A percentile compares a stretch with the other conserved stretches of the same genome.
phyloP scores from a whole-genome alignment of 371 early-diverging fungal genomes.

The Apophysomyces elegans region DNA sequence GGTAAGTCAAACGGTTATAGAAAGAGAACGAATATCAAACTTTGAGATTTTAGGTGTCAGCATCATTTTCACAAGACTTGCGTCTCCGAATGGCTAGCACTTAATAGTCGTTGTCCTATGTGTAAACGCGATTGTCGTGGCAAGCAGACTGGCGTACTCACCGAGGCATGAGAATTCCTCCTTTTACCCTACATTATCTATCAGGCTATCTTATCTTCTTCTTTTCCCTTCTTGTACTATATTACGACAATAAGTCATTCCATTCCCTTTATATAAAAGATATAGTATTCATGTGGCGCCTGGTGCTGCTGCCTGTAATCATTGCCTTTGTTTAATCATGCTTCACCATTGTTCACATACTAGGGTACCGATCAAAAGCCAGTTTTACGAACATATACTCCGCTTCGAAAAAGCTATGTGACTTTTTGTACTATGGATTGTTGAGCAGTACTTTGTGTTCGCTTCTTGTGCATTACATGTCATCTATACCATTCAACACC shows the following conservation, averaged over 20 bases:
- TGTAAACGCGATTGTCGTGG: slow-evolving; percentile 36
- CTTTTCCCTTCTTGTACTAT: slow-evolving; percentile 3
- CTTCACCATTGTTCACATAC: too few relatives aligned
- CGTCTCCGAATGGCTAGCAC: slow-evolving; percentile 37
- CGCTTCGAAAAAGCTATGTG: too few relatives aligned
- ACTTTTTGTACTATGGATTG: too few relatives aligned
- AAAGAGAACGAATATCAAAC: neutral
- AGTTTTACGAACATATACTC: too few relatives aligned
- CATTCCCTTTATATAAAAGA: neutral
- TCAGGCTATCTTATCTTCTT: neutral
- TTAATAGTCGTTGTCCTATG: slow-evolving; percentile 42
- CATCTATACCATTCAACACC: too few relatives aligned
- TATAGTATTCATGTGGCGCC: neutral
- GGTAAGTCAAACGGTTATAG: slow-evolving; percentile 31
- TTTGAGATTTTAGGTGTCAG: slow-evolving; percentile 34
- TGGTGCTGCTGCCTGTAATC: neutral
- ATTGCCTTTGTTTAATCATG: too few relatives aligned
- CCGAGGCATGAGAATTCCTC: neutral
- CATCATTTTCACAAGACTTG: slow-evolving; percentile 46
- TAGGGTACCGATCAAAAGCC: too few relatives aligned
- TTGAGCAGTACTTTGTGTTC: too few relatives aligned
- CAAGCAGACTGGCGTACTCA: slow-evolving; percentile 15
- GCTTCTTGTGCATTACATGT: too few relatives aligned
- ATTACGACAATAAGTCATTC: neutral
- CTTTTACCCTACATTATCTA: neutral